Percentiles rank a stretch among this genome's conserved stretches.
Evolutionary conservation across 1,139 yeast species (phyloP).

Genomic region (Scheffersomyces titani): DNA sequence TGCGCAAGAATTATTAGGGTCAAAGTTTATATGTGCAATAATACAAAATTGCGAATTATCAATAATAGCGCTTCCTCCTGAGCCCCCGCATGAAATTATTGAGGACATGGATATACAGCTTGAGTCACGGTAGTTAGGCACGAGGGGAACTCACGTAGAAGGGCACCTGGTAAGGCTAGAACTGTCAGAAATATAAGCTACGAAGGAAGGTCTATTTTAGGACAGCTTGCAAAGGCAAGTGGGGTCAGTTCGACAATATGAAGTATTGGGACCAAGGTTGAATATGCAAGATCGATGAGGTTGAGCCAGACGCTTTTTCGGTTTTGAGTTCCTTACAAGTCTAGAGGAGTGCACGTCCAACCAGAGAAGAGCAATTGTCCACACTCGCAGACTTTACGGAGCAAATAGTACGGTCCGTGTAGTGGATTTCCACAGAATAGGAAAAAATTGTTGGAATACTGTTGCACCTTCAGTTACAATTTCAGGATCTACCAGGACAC

Average conservation of each 20-base stretch:
- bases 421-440: not conserved
- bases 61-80: not conserved
- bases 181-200: not conserved
- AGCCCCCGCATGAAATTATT: not conserved
- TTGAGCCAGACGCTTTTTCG: not conserved
- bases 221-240: not conserved
- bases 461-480: not conserved
- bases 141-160: not conserved
- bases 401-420: not conserved
- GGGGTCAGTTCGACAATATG: not conserved
- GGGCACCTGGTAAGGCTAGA: not conserved
- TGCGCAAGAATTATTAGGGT: not conserved
- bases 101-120: not conserved
- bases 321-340: not conserved
- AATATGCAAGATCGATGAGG: not conserved
- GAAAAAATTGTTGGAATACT: not conserved
- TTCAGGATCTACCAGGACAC: not conserved
- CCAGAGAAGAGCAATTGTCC: not conserved
- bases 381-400: not conserved
- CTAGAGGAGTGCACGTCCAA: not conserved
- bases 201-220: not conserved
- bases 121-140: not conserved
- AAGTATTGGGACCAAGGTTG: not conserved
- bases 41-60: not conserved
- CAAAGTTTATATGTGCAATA: no score